Evolutionary conservation across 495 filamentous ascomycete species (phyloP).

Genomic region (Aspergillus bertholletiae): DNA sequence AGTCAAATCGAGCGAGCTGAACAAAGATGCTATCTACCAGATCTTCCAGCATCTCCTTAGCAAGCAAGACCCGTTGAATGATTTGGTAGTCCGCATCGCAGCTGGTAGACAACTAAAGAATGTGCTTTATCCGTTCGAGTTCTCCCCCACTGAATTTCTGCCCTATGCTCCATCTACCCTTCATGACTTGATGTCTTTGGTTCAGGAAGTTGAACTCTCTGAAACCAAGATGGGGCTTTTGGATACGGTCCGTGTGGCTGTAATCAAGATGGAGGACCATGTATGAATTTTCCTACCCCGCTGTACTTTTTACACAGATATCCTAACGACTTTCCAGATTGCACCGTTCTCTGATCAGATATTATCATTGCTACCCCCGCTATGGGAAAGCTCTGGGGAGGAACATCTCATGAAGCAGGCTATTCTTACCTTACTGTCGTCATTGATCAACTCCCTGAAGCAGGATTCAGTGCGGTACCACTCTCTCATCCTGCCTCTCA

Average conservation of each 20-base stretch:
- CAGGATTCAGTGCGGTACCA: slow-evolving; percentile 70
- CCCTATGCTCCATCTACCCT: slow-evolving; percentile 72
- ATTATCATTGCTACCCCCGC: slow-evolving; percentile 69
- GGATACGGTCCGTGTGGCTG: slow-evolving; percentile 75
- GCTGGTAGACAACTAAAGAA: slow-evolving; percentile 78
- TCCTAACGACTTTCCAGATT: slow-evolving; percentile 40
- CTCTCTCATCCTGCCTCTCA: slow-evolving; percentile 68
- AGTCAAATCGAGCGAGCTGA: slow-evolving; percentile 61
- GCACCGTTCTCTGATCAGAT: slow-evolving; percentile 75
- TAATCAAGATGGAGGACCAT: slow-evolving; percentile 72
- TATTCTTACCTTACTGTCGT: slow-evolving; percentile 76
- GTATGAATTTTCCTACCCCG: slow-evolving; percentile 37
- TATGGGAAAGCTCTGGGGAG: slow-evolving; percentile 80
- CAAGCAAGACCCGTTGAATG: slow-evolving; percentile 72
- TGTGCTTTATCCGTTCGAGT: slow-evolving; percentile 81
- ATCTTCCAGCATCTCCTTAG: slow-evolving; percentile 88
- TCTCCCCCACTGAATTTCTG: slow-evolving; percentile 62
- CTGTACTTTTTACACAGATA: neutral
- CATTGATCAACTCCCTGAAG: slow-evolving; percentile 76
- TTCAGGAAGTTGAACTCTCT: slow-evolving; percentile 74
- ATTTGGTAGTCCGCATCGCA: slow-evolving; percentile 87
- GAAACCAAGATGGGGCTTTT: slow-evolving; percentile 87
- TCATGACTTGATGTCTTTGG: slow-evolving; percentile 64
- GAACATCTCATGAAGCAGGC: slow-evolving; percentile 89
- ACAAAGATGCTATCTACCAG: slow-evolving; percentile 72